These are phyloP conservation scores for Marasmius tenuissimus DNA, from an alignment of 1,284 basidiomycete genomes.

Conservation along the genomic window DNA sequence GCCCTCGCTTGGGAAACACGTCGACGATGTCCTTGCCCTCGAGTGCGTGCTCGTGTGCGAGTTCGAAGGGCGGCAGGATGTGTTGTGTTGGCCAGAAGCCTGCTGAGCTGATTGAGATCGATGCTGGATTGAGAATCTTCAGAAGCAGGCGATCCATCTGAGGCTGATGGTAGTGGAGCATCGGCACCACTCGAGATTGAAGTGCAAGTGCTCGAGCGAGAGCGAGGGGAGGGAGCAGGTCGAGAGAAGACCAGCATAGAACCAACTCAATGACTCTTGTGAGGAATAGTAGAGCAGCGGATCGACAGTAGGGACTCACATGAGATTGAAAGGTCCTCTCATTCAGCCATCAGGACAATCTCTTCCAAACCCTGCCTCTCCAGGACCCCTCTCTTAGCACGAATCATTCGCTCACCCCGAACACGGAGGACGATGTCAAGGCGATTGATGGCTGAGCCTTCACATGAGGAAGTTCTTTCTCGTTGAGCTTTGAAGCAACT, in stretches of 20 bases:
- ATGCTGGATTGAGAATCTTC: conserved; percentile 76
- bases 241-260: conserved; percentile 56
- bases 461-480: conserved; percentile 16
- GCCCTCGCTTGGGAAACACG: conserved; percentile 62
- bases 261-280: conserved; percentile 31
- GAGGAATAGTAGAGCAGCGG: neutral
- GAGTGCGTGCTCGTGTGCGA: conserved; percentile 47
- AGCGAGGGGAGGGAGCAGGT: conserved; percentile 50
- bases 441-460: conserved; percentile 59
- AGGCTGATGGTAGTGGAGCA: conserved; percentile 67
- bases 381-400: conserved; percentile 57
- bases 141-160: conserved; percentile 66
- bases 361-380: conserved; percentile 70
- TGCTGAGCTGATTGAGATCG: conserved; percentile 61
- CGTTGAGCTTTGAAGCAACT: conserved; percentile 28
- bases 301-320: conserved; percentile 39
- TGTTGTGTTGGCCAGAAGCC: conserved; percentile 44
- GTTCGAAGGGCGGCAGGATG: conserved; percentile 12
- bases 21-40: conserved; percentile 67
- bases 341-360: conserved; percentile 57
- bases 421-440: conserved; percentile 58
- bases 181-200: conserved; percentile 60
- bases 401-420: conserved; percentile 70
- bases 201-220: conserved; percentile 67
- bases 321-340: conserved; percentile 56